Conservation (phyloP, 495 filamentous ascomycete species). For the Melanomma pulvis-pyrius region DNA sequence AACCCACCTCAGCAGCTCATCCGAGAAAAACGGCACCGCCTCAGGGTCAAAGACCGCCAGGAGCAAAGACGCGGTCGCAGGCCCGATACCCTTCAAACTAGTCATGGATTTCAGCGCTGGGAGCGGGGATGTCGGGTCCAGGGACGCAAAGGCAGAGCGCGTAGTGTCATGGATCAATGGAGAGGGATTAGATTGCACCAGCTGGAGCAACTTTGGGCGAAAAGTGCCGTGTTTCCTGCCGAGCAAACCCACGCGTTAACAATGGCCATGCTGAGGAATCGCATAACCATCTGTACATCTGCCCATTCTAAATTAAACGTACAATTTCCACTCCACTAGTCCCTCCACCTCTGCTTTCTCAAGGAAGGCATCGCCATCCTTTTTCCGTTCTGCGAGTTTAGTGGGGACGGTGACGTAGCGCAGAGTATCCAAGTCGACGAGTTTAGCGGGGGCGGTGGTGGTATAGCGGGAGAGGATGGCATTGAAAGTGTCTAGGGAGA, state of each 20-base stretch:
- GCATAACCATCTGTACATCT: neutral
- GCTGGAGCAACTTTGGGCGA: conserved; percentile 67
- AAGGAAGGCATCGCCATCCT: conserved; percentile 27
- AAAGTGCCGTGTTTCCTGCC: conserved; percentile 65
- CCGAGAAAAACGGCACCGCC: conserved; percentile 72
- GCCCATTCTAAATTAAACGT: conserved; percentile 38
- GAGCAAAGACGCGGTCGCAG: conserved; percentile 73
- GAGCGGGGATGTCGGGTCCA: conserved; percentile 5
- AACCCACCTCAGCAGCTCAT: conserved; percentile 73
- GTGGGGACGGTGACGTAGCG: conserved; percentile 40
- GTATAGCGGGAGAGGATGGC: conserved; percentile 34
- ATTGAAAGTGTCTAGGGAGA: conserved; percentile 35
- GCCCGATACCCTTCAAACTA: conserved; percentile 66
- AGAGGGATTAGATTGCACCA: conserved; percentile 63
- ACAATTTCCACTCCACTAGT: conserved; percentile 81
- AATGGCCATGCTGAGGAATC: neutral
- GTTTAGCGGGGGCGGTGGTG: conserved; percentile 29
- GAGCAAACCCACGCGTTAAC: too few species aligned
- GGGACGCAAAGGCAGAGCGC: conserved; percentile 48
- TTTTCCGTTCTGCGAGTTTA: conserved; percentile 17
- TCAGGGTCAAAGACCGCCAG: conserved; percentile 62
- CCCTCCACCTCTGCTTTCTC: conserved; percentile 36
- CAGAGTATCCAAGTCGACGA: conserved; percentile 36
- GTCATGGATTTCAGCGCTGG: conserved; percentile 54
- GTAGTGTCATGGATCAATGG: conserved; percentile 50